A percentile compares a stretch with the other conserved stretches of the same genome.
These are phyloP conservation scores for Fragilariopsis cylindrus DNA, from an alignment of 108 stramenopile species.

Conservation along the genomic window DNA sequence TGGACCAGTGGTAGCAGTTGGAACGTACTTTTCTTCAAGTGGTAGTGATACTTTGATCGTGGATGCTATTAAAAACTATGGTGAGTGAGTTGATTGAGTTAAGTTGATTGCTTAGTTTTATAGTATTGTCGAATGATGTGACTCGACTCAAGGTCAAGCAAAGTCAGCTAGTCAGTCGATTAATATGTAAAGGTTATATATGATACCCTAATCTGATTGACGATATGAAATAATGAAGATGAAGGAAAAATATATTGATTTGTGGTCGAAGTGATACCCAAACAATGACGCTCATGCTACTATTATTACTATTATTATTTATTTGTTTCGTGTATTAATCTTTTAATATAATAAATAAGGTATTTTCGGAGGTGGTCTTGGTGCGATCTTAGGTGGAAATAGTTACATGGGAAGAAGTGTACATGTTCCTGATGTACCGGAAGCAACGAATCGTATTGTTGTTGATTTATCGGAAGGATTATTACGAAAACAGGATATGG, in stretches of 20 bases:
- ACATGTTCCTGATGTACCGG: constrained; percentile 27
- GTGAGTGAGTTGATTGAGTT: neutral
- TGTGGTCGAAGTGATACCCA: no score
- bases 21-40: constrained; percentile 14
- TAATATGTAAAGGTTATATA: no score
- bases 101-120: no score
- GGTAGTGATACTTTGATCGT: constrained; percentile 6
- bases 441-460: constrained; percentile 36
- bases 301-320: neutral
- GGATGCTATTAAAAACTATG: constrained; percentile 20
- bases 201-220: no score
- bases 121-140: no score
- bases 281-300: no score
- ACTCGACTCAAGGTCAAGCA: no score
- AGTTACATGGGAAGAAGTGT: constrained; percentile 28
- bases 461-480: constrained; percentile 40
- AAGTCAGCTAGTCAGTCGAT: no score
- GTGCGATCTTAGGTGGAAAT: constrained; percentile 23
- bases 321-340: neutral
- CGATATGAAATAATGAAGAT: no score
- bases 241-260: no score
- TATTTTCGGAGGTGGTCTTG: constrained; percentile 24
- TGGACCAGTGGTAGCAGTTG: constrained; percentile 22
- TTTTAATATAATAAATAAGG: neutral
- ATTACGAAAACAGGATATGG: constrained; percentile 33